Base-by-base conservation (phyloP, 2,329 filamentous ascomycete species). In the Huntiella savannae region DNA sequence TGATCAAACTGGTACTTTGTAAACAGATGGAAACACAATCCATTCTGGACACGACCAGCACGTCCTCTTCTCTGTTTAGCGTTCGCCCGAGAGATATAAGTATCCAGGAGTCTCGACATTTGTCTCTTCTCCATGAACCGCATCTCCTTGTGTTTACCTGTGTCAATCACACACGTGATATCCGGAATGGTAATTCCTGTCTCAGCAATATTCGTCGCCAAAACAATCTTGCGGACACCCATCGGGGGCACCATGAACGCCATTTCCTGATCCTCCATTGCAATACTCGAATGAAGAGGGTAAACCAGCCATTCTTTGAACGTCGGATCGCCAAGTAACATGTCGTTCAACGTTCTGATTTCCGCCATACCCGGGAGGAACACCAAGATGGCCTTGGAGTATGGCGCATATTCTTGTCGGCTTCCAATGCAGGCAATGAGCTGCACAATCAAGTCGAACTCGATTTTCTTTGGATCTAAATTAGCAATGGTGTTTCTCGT, bases 121-220 rank as follows among this genome's bases (percentile, higher is more conserved):
- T 98, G 91, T 48, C 86, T 73, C 47, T 83, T 76, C 63, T 98
- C 91, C 57, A 98, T 88, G 55, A 93, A 96, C 22, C 88, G 71
- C 88, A 95, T 95, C 61, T 94, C 88, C 53, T 92, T 86, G 61
- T 96, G 88, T 61, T 94, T 96, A 48, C 91, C 91, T 1, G 86
- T 87, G 60, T 98, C 91, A 49, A 98, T 82, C 40, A 98, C 91
- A 55, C 87, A 94, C 0, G 91, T 96, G 28, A 98, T 84, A 58
- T 98, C 91, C 1, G 91, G 91, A 53, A 98, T 98, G 0, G 91
- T 98, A 57, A 98, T 94, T 65, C 91, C 91, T 1, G 91, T 98
- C 60, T 98, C 91, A 4, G 91, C 91, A 59, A 98, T 98, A 57
- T 98, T 98, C 11, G 91, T 98, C 1, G 91, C 87, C 46, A 98